Conservation (phyloP, 2,329 filamentous ascomycete genomes). For the Mariannaea elegans region DNA sequence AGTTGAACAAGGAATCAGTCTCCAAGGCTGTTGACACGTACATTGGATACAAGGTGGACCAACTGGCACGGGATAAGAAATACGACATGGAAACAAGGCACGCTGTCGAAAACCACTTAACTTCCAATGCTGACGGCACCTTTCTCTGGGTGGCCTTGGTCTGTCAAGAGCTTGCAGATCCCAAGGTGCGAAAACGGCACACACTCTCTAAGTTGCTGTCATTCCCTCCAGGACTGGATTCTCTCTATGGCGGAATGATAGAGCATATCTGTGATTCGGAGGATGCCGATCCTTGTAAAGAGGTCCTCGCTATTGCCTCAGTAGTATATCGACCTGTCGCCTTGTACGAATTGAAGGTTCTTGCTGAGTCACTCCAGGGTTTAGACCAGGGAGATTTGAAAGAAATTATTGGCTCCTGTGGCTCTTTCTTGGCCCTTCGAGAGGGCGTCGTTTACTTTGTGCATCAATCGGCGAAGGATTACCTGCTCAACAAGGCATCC, state of each 20-base stretch:
- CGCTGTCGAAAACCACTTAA: conserved; percentile 29
- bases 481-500: conserved; percentile 44
- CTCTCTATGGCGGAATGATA: conserved; percentile 52
- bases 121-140: conserved; percentile 47
- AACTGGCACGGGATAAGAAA: background rate
- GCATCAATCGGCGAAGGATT: conserved; percentile 56
- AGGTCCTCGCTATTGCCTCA: conserved; percentile 44
- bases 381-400: conserved; percentile 25
- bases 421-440: conserved; percentile 50
- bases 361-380: conserved; percentile 28
- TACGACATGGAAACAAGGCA: conserved; percentile 10
- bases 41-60: conserved; percentile 36
- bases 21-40: conserved; percentile 46
- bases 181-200: conserved; percentile 13
- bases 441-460: conserved; percentile 46
- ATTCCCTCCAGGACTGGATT: conserved; percentile 47
- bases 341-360: conserved; percentile 43
- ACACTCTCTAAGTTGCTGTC: conserved; percentile 25
- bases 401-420: conserved; percentile 45
- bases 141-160: conserved; percentile 40
- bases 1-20: conserved; percentile 47
- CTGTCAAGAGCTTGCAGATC: conserved; percentile 27
- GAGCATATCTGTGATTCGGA: conserved; percentile 40
- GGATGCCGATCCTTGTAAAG: conserved; percentile 42
- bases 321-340: conserved; percentile 28